Evolutionary conservation across 768 basidiomycete genomes (phyloP), one percentile per base, ranked within the genome.

Genomic region (Leccinellum rugosiceps): DNA sequence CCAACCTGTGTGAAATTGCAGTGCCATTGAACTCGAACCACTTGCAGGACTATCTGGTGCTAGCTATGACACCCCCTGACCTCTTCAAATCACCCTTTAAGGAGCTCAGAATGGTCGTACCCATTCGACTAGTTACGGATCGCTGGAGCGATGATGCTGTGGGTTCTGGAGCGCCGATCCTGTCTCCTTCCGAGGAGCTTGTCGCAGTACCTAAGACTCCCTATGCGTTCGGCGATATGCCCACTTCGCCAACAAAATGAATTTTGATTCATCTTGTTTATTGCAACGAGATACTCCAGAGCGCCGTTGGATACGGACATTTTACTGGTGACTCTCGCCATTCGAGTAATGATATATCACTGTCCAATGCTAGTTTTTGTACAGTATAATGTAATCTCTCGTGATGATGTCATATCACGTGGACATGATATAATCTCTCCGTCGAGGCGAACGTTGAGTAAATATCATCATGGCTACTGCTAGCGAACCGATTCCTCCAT

Each of bases 41-140:
- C 41, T 43, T 30, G n/a, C 55, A 90, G 88, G 88, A 90, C 63
- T 87, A 76, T 66, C 70, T 90, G 51, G 75, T 90, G 17, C 70
- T 90, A 21, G 80, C 83, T 1, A 75, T 87, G 68, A 76, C 73
- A 0, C 86, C 89, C 3, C 77, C 78, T 11, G 84, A 89, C 56
- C 76, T 77, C 17, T 63, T 67, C 17, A 83, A 81, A 63, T 76
- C 80, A 1, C 75, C 81, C 0, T 87, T 90, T 68, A 70, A 66
- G 45, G 86, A 87, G 46, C 70, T 88, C 44, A 81, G 88, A 10
- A 77, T 79, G 53, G 76, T 81, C 17, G 74, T 90, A n/a, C 86
- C 87, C 6, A 72, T 90, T 19, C 80, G 81, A 13, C 73, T 90
- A 10, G 79, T 81, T 6, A 90, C 89, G 5, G 85, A 90, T 60